Percentiles rank a stretch among this genome's conserved stretches.
Evolutionary conservation across 148 eudicot genomes (phyloP).

Genomic region (Silene latifolia): DNA sequence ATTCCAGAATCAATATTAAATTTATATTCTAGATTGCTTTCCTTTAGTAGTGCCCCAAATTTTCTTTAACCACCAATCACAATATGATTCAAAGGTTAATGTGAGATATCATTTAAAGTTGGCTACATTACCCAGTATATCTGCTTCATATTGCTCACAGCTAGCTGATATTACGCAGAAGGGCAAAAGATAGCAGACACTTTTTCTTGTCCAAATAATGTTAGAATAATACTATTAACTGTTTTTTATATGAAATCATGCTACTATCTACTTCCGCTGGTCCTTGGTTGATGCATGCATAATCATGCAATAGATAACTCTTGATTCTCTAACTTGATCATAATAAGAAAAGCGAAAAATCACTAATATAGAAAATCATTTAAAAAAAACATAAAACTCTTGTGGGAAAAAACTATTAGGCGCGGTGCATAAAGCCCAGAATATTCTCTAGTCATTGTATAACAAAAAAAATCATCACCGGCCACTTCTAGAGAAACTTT

Average conservation of each 20-base stretch:
- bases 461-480: neutral
- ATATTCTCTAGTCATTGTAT: neutral
- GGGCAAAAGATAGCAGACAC: neutral
- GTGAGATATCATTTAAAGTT: neutral
- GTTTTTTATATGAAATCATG: neutral
- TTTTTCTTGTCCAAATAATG: neutral
- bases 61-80: neutral
- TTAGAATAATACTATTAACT: neutral
- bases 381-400: neutral
- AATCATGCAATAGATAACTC: neutral
- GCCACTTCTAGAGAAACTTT: neutral
- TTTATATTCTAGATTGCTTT: too few relatives aligned
- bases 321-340: neutral
- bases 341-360: neutral
- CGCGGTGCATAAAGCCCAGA: neutral
- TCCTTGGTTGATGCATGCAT: neutral
- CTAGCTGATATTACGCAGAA: slow-evolving; percentile 5
- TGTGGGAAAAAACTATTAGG: neutral
- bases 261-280: neutral
- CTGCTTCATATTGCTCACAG: neutral
- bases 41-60: neutral
- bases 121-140: neutral
- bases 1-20: neutral
- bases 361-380: neutral
- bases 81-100: neutral